Evolutionary conservation across 163 green algal species (phyloP).

Genomic region (Prototheca cutis): DNA sequence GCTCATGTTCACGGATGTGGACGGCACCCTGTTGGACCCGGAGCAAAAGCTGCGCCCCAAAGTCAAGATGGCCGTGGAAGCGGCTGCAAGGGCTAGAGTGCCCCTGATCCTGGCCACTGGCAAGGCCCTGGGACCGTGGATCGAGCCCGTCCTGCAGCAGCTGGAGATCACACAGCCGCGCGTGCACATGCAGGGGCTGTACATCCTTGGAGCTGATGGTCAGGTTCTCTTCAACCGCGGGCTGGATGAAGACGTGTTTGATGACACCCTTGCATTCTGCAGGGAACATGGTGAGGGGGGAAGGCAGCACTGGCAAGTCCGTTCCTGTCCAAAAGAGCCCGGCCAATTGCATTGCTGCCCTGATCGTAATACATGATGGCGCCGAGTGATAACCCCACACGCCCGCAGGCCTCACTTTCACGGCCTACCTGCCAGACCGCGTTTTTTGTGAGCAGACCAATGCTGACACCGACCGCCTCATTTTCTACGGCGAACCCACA

Average conservation of each 20-base stretch:
- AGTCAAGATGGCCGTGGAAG: slow-evolving; percentile 5
- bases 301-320: no score
- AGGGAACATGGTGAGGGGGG: slow-evolving; percentile 17
- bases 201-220: slow-evolving; percentile 28
- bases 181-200: slow-evolving; percentile 40
- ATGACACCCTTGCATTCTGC: slow-evolving; percentile 39
- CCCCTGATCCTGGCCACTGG: slow-evolving; percentile 33
- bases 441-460: slow-evolving; percentile 47
- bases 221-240: slow-evolving; percentile 19
- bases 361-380: no score
- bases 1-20: slow-evolving; percentile 44
- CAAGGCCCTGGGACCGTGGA: slow-evolving; percentile 39
- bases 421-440: slow-evolving; percentile 48
- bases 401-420: slow-evolving; percentile 39
- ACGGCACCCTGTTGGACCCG: slow-evolving; percentile 45
- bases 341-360: no score
- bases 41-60: slow-evolving; percentile 23
- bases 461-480: slow-evolving; percentile 55
- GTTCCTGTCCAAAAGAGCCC: no score
- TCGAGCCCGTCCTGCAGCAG: slow-evolving; percentile 9
- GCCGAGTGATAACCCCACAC: no score
- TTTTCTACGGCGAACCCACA: slow-evolving; percentile 63
- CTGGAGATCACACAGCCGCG: slow-evolving; percentile 1
- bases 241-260: slow-evolving; percentile 33
- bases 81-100: slow-evolving; percentile 6